Evolutionary conservation across 352 stramenopile species (phyloP).

Genomic region (Pythium coloratum): DNA sequence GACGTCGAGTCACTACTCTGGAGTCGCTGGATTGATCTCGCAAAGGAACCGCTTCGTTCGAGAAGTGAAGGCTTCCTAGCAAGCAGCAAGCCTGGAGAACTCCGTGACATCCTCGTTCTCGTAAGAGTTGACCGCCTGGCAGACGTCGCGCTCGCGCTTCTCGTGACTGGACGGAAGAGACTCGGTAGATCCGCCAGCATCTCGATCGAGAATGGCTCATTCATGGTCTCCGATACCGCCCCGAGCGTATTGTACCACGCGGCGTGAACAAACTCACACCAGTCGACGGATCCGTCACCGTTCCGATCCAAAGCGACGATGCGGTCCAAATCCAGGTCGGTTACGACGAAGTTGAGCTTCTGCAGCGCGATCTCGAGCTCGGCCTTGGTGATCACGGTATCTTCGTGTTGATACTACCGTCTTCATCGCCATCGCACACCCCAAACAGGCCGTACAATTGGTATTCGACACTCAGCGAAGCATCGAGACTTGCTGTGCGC

Average conservation of each 20-base stretch:
- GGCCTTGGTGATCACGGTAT: conserved; percentile 29
- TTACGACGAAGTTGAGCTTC: conserved; percentile 41
- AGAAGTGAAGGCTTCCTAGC: background rate
- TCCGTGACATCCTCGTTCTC: background rate
- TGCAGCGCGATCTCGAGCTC: conserved; percentile 59
- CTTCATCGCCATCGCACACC: conserved; percentile 35
- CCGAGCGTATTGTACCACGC: conserved; percentile 36
- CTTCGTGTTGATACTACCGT: conserved; percentile 38
- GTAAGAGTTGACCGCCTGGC: background rate
- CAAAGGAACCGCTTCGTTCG: background rate
- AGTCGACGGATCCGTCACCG: conserved; percentile 38
- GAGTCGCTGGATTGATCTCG: background rate
- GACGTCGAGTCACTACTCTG: conserved; percentile 17
- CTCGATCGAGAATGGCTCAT: conserved; percentile 41
- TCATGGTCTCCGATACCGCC: background rate
- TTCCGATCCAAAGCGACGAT: conserved; percentile 40
- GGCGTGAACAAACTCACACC: conserved; percentile 44
- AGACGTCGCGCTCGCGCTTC: background rate
- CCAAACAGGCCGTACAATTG: conserved; percentile 35
- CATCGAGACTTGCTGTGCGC: conserved; percentile 5
- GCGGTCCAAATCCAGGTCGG: conserved; percentile 34
- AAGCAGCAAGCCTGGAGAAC: background rate
- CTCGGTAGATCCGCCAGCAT: conserved; percentile 42
- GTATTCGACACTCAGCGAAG: conserved; percentile 23
- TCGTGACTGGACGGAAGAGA: conserved; percentile 31